These are phyloP conservation scores for Echeveria elegans DNA, from an alignment of 164 flowering plant species.

Conservation along the genomic window DNA sequence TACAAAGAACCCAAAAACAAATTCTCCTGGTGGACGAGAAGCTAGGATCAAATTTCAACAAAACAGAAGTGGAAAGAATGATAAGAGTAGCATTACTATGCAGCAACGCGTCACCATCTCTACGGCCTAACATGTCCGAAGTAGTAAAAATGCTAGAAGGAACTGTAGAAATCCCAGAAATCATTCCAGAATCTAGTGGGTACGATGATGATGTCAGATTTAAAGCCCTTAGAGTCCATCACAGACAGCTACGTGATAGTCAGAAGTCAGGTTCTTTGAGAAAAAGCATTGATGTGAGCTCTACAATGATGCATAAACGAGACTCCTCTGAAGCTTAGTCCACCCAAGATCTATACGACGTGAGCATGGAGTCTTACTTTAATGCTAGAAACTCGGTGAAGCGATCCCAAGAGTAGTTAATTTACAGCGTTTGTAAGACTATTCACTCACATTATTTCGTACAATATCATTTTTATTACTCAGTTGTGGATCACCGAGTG, in stretches of 20 bases:
- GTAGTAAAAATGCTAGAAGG: constrained; percentile 41
- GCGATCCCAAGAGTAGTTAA: constrained; percentile 20
- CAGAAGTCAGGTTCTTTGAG: not conserved
- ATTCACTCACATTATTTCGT: not conserved
- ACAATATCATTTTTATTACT: not conserved
- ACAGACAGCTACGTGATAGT: not conserved
- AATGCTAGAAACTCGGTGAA: not conserved
- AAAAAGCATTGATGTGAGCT: not conserved
- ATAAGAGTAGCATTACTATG: constrained; percentile 31
- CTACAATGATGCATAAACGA: not conserved
- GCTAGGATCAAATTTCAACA: constrained; percentile 17
- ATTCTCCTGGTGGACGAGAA: constrained; percentile 28
- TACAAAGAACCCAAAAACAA: constrained; percentile 22
- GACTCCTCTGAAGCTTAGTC: not conserved
- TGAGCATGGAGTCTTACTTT: not conserved
- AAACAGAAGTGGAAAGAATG: constrained; percentile 25
- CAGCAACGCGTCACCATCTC: constrained; percentile 30
- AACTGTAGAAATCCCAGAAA: constrained; percentile 17
- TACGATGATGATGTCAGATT: constrained; percentile 27
- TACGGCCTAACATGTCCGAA: constrained; percentile 36
- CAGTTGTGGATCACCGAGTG: not conserved
- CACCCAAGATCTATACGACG: not conserved
- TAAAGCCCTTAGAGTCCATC: constrained; percentile 23
- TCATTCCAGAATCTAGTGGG: constrained; percentile 15
- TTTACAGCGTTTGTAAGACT: constrained; percentile 25